Conservation (phyloP, 2,329 filamentous ascomycete genomes). For the Nigrospora osmanthi region DNA sequence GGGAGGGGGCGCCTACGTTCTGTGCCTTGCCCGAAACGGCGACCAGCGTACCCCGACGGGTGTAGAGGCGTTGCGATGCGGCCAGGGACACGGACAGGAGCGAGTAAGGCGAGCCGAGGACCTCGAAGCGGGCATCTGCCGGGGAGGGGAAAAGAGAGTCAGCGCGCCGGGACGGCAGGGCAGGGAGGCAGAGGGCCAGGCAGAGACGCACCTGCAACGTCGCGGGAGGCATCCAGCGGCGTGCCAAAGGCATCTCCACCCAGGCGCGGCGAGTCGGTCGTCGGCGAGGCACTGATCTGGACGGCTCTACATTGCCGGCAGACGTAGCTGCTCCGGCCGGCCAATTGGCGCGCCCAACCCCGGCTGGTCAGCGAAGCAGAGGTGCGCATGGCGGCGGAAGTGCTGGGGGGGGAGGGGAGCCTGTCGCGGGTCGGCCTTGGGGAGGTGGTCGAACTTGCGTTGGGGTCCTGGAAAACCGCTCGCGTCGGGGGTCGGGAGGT, state of each 20-base stretch:
- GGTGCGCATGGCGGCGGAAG: conserved; percentile 16
- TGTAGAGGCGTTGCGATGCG: conserved; percentile 89
- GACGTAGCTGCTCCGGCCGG: conserved; percentile 24
- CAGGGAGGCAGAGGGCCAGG: neutral
- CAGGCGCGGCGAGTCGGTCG: conserved; percentile 42
- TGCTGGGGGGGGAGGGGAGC: too few species aligned
- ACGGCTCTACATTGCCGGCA: conserved; percentile 52
- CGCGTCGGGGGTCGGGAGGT: too few species aligned
- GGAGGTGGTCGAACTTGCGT: too few species aligned
- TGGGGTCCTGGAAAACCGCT: too few species aligned
- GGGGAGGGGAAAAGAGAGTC: neutral
- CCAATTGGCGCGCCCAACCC: conserved; percentile 13
- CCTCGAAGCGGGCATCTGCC: conserved; percentile 87
- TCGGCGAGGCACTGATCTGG: conserved; percentile 55
- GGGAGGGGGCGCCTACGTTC: conserved; percentile 54
- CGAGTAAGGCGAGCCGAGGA: conserved; percentile 85
- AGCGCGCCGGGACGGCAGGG: conserved; percentile 4
- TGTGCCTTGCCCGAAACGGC: conserved; percentile 84
- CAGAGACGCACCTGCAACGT: conserved; percentile 39
- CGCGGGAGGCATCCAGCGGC: conserved; percentile 32
- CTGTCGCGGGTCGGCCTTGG: too few species aligned
- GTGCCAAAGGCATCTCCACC: conserved; percentile 49
- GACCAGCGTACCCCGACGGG: conserved; percentile 82
- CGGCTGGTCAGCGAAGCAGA: conserved; percentile 15
- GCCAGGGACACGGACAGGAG: conserved; percentile 89